Conservation (phyloP, 1,139 yeast species). For the Sugiyamaella xylanicola region DNA sequence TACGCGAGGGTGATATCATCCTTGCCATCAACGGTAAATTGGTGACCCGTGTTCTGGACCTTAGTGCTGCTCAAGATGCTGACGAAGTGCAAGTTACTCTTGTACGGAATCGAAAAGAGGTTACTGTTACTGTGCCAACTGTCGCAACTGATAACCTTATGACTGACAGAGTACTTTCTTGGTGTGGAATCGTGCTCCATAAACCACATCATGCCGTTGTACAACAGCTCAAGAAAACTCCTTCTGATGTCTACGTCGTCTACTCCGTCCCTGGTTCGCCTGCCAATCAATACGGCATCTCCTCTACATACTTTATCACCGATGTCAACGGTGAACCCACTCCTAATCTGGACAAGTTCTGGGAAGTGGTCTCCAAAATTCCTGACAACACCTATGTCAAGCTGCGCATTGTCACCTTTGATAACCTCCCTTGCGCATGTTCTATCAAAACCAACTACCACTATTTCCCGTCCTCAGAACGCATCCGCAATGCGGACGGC, state of each 20-base stretch:
- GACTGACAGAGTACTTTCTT: slow-evolving; percentile 68
- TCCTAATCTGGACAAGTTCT: slow-evolving; percentile 65
- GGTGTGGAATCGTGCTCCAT: slow-evolving; percentile 80
- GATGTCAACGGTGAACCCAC: slow-evolving; percentile 82
- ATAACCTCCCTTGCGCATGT: slow-evolving; percentile 80
- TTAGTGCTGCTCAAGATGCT: slow-evolving; percentile 55
- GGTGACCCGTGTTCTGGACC: slow-evolving; percentile 67
- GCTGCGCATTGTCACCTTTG: slow-evolving; percentile 78
- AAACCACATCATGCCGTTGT: slow-evolving; percentile 70
- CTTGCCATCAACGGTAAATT: slow-evolving; percentile 66
- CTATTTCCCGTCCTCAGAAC: slow-evolving; percentile 80
- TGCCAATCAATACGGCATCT: slow-evolving; percentile 79
- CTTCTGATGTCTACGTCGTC: slow-evolving; percentile 81
- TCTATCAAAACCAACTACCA: slow-evolving; percentile 87
- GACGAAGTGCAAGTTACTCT: slow-evolving; percentile 57
- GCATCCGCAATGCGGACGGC: slow-evolving; percentile 42
- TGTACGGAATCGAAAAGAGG: slow-evolving; percentile 59
- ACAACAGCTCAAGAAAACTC: slow-evolving; percentile 74
- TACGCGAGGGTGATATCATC: slow-evolving; percentile 67
- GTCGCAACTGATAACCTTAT: slow-evolving; percentile 57
- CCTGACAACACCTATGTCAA: slow-evolving; percentile 83
- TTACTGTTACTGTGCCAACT: slow-evolving; percentile 65
- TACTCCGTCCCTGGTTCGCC: slow-evolving; percentile 79
- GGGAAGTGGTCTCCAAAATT: slow-evolving; percentile 61
- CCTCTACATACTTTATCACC: slow-evolving; percentile 80